A percentile compares a stretch with the other conserved stretches of the same genome.
Evolutionary conservation across 352 stramenopile species (phyloP).

Genomic region (Phytophthora melonis): DNA sequence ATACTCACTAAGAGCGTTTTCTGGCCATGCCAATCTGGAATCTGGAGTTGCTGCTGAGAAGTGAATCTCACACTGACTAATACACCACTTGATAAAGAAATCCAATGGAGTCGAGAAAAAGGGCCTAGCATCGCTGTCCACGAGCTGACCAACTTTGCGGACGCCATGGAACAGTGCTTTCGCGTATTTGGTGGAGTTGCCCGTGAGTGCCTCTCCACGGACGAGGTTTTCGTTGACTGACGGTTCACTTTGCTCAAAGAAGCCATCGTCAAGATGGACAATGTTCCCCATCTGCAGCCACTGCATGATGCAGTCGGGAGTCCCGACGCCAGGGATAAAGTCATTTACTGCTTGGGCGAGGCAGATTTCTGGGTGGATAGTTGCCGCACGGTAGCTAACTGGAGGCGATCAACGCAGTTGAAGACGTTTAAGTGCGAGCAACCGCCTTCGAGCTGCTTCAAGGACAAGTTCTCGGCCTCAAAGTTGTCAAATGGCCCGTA

Average conservation of each 20-base stretch:
- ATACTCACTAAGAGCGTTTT: too few relatives aligned
- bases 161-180: background rate
- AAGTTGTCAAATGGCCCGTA: constrained; percentile 4
- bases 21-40: too few relatives aligned
- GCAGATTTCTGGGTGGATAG: too few relatives aligned
- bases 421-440: background rate
- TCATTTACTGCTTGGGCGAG: background rate
- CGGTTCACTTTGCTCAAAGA: background rate
- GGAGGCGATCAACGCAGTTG: background rate
- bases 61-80: too few relatives aligned
- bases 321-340: background rate
- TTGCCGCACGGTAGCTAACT: background rate
- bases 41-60: too few relatives aligned
- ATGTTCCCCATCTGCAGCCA: background rate
- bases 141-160: too few relatives aligned
- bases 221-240: background rate
- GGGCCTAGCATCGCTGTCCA: too few relatives aligned
- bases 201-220: background rate
- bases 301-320: too few relatives aligned
- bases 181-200: background rate
- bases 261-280: background rate
- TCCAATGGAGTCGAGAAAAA: too few relatives aligned
- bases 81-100: too few relatives aligned
- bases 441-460: background rate
- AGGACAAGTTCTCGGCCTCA: constrained; percentile 1